Evolutionary conservation across 2,329 filamentous ascomycete genomes (phyloP).

Genomic region (Arachnomyces sp.): DNA sequence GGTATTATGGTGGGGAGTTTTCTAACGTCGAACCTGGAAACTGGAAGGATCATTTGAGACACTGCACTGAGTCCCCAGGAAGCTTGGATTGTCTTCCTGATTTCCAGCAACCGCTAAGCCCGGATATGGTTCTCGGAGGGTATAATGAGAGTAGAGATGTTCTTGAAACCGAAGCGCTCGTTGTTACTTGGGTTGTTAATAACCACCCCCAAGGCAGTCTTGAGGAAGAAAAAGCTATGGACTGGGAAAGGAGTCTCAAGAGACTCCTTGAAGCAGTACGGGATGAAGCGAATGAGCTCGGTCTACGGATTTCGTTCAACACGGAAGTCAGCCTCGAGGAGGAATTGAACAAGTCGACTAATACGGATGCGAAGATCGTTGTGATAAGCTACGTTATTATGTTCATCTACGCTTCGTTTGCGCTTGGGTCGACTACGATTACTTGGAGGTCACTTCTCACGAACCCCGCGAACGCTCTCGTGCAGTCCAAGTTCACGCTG

Average conservation of each 20-base stretch:
- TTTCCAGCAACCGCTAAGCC: slow-evolving; percentile 81
- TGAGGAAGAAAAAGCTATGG: slow-evolving; percentile 65
- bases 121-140: slow-evolving; percentile 77
- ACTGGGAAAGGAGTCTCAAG: slow-evolving; percentile 79
- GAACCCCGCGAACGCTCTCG: slow-evolving; percentile 75
- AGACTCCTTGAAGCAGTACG: slow-evolving; percentile 68
- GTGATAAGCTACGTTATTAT: slow-evolving; percentile 96
- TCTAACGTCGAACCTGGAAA: slow-evolving; percentile 51
- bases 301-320: slow-evolving; percentile 83
- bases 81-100: slow-evolving; percentile 65
- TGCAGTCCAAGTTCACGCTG: slow-evolving; percentile 93
- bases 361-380: slow-evolving; percentile 95
- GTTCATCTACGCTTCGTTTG: slow-evolving; percentile 94
- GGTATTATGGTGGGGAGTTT: slow-evolving; percentile 70
- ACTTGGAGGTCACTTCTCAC: slow-evolving; percentile 66
- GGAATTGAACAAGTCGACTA: slow-evolving; percentile 95
- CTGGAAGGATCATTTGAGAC: slow-evolving; percentile 65
- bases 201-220: slow-evolving; percentile 69
- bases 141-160: slow-evolving; percentile 56
- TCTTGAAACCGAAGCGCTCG: slow-evolving; percentile 66
- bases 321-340: slow-evolving; percentile 92
- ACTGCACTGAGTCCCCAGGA: slow-evolving; percentile 72
- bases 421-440: slow-evolving; percentile 78
- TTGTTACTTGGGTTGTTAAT: slow-evolving; percentile 90
- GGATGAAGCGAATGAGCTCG: slow-evolving; percentile 65